phyloP scores from a whole-genome alignment of 2,329 filamentous ascomycete species.

The Cladosporium sp. region DNA sequence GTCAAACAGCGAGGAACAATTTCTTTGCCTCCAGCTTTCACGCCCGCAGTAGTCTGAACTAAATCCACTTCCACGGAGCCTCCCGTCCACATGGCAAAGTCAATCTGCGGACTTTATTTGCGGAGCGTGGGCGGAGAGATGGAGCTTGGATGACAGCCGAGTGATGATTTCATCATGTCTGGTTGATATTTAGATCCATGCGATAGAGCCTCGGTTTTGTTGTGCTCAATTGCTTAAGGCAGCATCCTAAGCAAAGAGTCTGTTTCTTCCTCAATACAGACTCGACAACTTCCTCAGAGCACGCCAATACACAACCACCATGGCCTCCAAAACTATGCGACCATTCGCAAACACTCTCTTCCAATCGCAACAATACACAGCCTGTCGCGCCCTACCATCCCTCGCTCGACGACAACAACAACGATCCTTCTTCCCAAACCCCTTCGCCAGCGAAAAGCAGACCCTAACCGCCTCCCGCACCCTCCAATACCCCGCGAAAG shows the following conservation, averaged over 20 bases:
- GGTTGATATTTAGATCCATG: background rate
- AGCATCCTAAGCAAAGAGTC: background rate
- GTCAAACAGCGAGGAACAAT: slow-evolving; percentile 16
- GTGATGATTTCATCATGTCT: slow-evolving; percentile 21
- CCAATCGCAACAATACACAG: slow-evolving; percentile 23
- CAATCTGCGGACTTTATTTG: slow-evolving; percentile 17
- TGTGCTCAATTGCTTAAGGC: background rate
- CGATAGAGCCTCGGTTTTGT: background rate
- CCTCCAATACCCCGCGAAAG: slow-evolving; percentile 70
- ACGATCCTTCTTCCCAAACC: slow-evolving; percentile 49
- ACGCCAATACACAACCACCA: background rate
- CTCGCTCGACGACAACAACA: slow-evolving; percentile 27
- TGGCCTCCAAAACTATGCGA: slow-evolving; percentile 24
- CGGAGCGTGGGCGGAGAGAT: slow-evolving; percentile 3
- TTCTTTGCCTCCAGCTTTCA: slow-evolving; percentile 18
- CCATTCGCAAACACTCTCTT: slow-evolving; percentile 29
- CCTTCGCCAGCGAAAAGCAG: slow-evolving; percentile 57
- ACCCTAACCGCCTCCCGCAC: slow-evolving; percentile 71
- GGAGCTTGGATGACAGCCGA: background rate
- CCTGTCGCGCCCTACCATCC: slow-evolving; percentile 24
- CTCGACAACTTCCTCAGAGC: background rate
- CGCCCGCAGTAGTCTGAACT: slow-evolving; percentile 2
- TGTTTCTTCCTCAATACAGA: background rate
- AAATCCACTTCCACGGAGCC: slow-evolving; percentile 7
- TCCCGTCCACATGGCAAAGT: slow-evolving; percentile 9